A percentile compares a stretch with the other conserved stretches of the same genome.
phyloP scores from a whole-genome alignment of 306 rosid species.

The Fragaria ananassa region DNA sequence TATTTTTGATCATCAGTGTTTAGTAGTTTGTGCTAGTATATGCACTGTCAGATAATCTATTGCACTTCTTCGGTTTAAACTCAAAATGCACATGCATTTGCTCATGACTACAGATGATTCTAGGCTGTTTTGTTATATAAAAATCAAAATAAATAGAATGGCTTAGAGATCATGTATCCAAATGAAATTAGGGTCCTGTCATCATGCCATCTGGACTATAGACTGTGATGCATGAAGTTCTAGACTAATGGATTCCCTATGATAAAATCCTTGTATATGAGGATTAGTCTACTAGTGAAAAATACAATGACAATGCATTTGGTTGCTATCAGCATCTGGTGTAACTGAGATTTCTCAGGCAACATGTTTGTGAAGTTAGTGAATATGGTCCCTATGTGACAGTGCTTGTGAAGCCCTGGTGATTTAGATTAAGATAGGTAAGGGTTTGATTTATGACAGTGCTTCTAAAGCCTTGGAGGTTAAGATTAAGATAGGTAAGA shows the following conservation, averaged over 20 bases:
- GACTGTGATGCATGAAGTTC: background rate
- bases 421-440: background rate
- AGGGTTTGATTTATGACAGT: background rate
- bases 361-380: background rate
- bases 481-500: background rate
- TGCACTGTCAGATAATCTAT: background rate
- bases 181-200: background rate
- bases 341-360: background rate
- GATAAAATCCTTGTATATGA: background rate
- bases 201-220: slow-evolving; percentile 1
- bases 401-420: background rate
- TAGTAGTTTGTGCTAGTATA: background rate
- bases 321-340: background rate
- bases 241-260: background rate
- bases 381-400: background rate
- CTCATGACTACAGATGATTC: background rate
- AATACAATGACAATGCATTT: background rate
- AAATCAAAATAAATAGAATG: background rate
- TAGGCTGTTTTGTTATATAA: background rate
- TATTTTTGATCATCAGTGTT: background rate
- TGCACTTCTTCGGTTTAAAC: background rate
- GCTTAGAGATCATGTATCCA: background rate
- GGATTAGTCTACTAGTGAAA: background rate
- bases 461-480: background rate
- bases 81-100: background rate